Base-by-base conservation (phyloP, 2,329 filamentous ascomycete species). In the Coccinonectria pachysandricola region DNA sequence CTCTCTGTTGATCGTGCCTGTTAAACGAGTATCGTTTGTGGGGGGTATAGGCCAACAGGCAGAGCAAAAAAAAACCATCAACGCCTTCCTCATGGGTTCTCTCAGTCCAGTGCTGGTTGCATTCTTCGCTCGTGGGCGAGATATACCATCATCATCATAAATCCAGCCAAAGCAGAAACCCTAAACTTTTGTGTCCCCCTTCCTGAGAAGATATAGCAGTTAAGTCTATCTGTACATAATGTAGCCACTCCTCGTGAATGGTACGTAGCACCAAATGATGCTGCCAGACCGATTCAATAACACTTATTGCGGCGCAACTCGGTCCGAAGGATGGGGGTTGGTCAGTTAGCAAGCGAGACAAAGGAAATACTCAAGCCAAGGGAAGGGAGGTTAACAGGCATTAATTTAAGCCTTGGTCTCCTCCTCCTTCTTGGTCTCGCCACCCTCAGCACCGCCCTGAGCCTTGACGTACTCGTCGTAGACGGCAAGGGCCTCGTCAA, bases 391-490 rank as follows among this genome's bases (percentile, higher is more conserved):
- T 34, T 20, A 14, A 14, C n/a, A 21, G 15, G 11, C 12, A 4
- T 10, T 27, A 19, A 27, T 32, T 48, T 60, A 60, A 42, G 56
- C 54, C 57, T 63, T 60, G 32, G 49, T 52, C 48, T 57, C 56
- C 35, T 55, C 49, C 53, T 72, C 68, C 50, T 73, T 66, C 52
- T 64, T 60, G 24, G 47, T 49, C 38, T 62, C 60, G 27, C 43
- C 55, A 26, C 43, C 52, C 37, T 59, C 54, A 20, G 41, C 59
- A 18, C 38, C 53, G 19, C 53, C 52, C 56, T 91, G 84, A 52
- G 74, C 75, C 77, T 96, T 96, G 64, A 96, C 79, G 60, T 98
- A 98, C 62, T 98, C 91, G 53, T 98, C 86, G 58, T 96, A 98
- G 48, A 98, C 91, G 45, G 75, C 83, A 54, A 98, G 80, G 43